Percentiles rank a stretch among this genome's conserved stretches.
These are phyloP conservation scores for Ceratobasidium theobromae DNA, from an alignment of 1,284 basidiomycete species.

Conservation along the genomic window DNA sequence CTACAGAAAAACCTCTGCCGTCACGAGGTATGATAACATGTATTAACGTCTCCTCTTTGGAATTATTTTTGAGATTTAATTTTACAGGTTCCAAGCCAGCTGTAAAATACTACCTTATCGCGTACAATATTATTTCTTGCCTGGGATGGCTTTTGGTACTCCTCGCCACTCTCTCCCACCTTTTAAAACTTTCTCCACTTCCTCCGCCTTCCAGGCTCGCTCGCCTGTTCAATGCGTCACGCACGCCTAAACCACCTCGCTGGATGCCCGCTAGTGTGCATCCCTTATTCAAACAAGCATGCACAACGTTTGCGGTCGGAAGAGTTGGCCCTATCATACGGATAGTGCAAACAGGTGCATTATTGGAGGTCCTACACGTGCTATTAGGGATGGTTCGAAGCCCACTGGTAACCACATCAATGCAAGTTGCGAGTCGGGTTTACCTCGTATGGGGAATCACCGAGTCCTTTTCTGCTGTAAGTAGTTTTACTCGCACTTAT, in stretches of 20 bases:
- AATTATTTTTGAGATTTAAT: not conserved
- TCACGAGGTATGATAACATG: not conserved
- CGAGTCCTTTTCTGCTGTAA: slow-evolving; percentile 53
- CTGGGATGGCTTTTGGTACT: slow-evolving; percentile 76
- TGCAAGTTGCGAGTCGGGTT: slow-evolving; percentile 86
- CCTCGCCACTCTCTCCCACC: slow-evolving; percentile 51
- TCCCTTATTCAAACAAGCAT: slow-evolving; percentile 48
- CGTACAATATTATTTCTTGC: slow-evolving; percentile 76
- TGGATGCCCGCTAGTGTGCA: slow-evolving; percentile 33
- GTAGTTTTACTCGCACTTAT: slow-evolving; percentile 26
- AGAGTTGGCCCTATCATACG: slow-evolving; percentile 63
- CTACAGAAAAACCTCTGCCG: not conserved
- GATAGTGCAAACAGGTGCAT: slow-evolving; percentile 78
- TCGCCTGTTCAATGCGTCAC: slow-evolving; percentile 39
- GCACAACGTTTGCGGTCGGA: slow-evolving; percentile 53
- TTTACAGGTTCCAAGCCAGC: slow-evolving; percentile 1
- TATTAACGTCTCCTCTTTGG: not conserved
- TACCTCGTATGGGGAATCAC: slow-evolving; percentile 87
- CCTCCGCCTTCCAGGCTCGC: slow-evolving; percentile 43
- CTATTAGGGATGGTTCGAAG: slow-evolving; percentile 81
- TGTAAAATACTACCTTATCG: slow-evolving; percentile 61
- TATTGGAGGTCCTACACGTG: slow-evolving; percentile 82
- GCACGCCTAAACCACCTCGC: slow-evolving; percentile 38
- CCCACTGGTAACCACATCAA: slow-evolving; percentile 75
- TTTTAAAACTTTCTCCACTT: slow-evolving; percentile 48